phyloP scores from a whole-genome alignment of 495 filamentous ascomycete species.

The Penicillium tannophilum region DNA sequence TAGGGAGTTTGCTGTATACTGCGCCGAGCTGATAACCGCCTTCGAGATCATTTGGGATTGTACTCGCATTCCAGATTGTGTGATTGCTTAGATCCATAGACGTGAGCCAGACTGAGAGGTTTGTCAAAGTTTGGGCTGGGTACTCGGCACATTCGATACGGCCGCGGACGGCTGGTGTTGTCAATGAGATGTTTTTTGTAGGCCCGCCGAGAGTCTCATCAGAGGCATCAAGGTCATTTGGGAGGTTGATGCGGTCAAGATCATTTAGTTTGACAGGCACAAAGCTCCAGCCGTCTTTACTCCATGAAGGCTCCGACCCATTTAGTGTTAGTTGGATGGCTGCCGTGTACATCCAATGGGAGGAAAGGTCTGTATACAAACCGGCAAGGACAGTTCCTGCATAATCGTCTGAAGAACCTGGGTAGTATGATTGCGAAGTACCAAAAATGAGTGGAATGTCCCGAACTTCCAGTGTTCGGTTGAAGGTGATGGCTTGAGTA shows the following conservation, averaged over 20 bases:
- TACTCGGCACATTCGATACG: conserved; percentile 30
- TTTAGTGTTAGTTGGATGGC: conserved; percentile 32
- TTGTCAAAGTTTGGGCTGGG: conserved; percentile 15
- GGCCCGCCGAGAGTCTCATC: conserved; percentile 2
- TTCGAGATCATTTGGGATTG: conserved; percentile 14
- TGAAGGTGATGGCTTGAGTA: conserved; percentile 12
- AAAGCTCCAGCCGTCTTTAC: conserved; percentile 40
- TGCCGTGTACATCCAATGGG: conserved; percentile 35
- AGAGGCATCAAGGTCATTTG: not conserved
- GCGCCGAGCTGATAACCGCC: conserved; percentile 20
- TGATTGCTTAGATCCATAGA: conserved; percentile 20
- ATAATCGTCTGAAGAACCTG: conserved; percentile 13
- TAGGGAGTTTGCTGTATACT: conserved; percentile 5
- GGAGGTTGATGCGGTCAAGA: not conserved
- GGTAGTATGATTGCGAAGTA: conserved; percentile 9
- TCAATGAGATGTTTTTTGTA: conserved; percentile 26
- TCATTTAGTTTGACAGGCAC: conserved; percentile 25
- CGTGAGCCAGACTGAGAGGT: conserved; percentile 29
- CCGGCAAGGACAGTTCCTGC: conserved; percentile 7
- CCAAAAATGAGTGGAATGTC: conserved; percentile 20
- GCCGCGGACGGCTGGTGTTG: conserved; percentile 31
- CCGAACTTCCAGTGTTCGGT: conserved; percentile 21
- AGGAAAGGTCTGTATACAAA: conserved; percentile 22
- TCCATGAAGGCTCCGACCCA: conserved; percentile 37
- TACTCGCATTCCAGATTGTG: conserved; percentile 16